phyloP scores from a whole-genome alignment of 176 grass and related monocot genomes.

The Triticum aestivum region IWGSC_CS_RefSeq_v2.1 NC_057795.1:694487757-694488256 shows the following conservation, averaged over 20 bases:
- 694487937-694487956: conserved; percentile 44
- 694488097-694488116: conserved; percentile 1
- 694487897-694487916: conserved; percentile 51
- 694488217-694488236: conserved; percentile 79
- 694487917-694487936: conserved; percentile 74
- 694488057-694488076: conserved; percentile 3
- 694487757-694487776: conserved; percentile 42
- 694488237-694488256: conserved; percentile 75
- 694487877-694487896: conserved; percentile 40
- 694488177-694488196: conserved; percentile 99
- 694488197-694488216: conserved; percentile 96
- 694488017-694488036: conserved; percentile 48
- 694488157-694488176: conserved; percentile 97
- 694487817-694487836: conserved; percentile 99
- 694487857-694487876: conserved; percentile 83
- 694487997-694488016: conserved; percentile 99
- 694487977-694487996: conserved; percentile 97
- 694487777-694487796: conserved; percentile 90
- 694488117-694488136: background rate
- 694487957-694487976: conserved; percentile 97
- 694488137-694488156: conserved; percentile 70
- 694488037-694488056: background rate
- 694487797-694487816: conserved; percentile 91
- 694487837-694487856: conserved; percentile 71
- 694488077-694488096: background rate